Conservation (phyloP, 306 rosid genomes). For the Gleditsia sinensis region DNA sequence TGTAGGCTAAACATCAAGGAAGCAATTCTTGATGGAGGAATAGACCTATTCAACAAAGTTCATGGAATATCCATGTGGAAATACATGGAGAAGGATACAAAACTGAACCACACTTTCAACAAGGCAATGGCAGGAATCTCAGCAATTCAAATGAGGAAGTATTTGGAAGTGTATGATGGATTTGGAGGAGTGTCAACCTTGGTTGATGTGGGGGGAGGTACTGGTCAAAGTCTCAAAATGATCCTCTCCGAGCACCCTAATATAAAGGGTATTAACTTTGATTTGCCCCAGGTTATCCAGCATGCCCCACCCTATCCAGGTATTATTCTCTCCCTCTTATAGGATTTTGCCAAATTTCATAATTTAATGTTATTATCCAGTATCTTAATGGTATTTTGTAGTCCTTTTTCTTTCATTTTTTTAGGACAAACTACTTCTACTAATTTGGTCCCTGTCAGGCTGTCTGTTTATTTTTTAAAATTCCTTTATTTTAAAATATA, state of each 20-base stretch:
- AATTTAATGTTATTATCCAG: too few species aligned
- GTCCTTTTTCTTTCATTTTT: too few species aligned
- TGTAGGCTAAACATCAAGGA: conserved; percentile 28
- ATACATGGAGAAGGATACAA: conserved; percentile 1
- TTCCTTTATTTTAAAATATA: too few species aligned
- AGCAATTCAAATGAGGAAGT: conserved; percentile 17
- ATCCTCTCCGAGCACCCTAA: conserved; percentile 25
- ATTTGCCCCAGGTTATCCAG: conserved; percentile 28
- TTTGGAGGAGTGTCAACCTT: conserved; percentile 18
- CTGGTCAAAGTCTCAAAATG: conserved; percentile 28
- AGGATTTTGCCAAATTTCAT: too few species aligned
- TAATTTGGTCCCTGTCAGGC: too few species aligned
- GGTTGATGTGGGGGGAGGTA: conserved; percentile 38
- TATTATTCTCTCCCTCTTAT: too few species aligned
- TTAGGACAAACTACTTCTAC: too few species aligned
- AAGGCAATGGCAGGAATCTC: conserved; percentile 9
- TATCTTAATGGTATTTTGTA: too few species aligned
- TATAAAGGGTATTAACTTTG: conserved; percentile 28
- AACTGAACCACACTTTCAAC: conserved; percentile 18
- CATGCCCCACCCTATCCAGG: conserved; percentile 28
- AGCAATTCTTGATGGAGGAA: conserved; percentile 24
- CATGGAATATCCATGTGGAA: conserved; percentile 12
- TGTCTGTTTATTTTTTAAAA: too few species aligned
- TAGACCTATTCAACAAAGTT: conserved; percentile 6
- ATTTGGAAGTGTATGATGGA: conserved; percentile 6